Conservation (phyloP, 139 green algal genomes). For the Trebouxia sp. region DNA sequence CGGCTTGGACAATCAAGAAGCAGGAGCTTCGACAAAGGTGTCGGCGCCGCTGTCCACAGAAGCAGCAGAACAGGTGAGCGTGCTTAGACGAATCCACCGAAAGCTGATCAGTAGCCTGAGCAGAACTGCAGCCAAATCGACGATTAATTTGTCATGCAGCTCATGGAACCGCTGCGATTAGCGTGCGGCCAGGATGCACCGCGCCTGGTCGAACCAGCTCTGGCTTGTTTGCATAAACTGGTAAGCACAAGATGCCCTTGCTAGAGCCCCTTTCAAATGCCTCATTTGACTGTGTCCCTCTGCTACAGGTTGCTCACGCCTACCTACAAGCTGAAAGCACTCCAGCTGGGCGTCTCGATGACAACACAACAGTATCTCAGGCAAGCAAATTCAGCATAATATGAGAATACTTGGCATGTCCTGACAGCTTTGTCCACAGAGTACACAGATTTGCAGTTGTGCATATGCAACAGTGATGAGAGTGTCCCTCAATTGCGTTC, state of each 20-base stretch:
- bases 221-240: slow-evolving; percentile 91
- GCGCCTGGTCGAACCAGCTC: slow-evolving; percentile 69
- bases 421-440: background rate
- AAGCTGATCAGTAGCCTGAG: background rate
- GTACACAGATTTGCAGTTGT: too few species aligned
- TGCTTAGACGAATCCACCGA: background rate
- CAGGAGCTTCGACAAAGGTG: background rate
- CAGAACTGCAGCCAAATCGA: background rate
- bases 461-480: too few species aligned
- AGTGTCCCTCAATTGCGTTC: background rate
- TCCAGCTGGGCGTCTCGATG: slow-evolving; percentile 52
- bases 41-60: background rate
- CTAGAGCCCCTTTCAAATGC: background rate
- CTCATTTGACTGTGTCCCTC: background rate
- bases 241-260: slow-evolving; percentile 36
- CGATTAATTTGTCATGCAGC: slow-evolving; percentile 28
- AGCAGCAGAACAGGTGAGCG: background rate
- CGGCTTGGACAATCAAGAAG: background rate
- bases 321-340: slow-evolving; percentile 80
- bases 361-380: slow-evolving; percentile 54
- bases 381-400: background rate
- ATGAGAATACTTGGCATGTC: background rate
- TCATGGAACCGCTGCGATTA: slow-evolving; percentile 74
- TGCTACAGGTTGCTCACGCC: slow-evolving; percentile 66
- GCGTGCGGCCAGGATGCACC: slow-evolving; percentile 52